Evolutionary conservation across 345 rosid species (phyloP), one percentile per base, ranked within the genome.

Genomic region (Heritiera fomes): DNA sequence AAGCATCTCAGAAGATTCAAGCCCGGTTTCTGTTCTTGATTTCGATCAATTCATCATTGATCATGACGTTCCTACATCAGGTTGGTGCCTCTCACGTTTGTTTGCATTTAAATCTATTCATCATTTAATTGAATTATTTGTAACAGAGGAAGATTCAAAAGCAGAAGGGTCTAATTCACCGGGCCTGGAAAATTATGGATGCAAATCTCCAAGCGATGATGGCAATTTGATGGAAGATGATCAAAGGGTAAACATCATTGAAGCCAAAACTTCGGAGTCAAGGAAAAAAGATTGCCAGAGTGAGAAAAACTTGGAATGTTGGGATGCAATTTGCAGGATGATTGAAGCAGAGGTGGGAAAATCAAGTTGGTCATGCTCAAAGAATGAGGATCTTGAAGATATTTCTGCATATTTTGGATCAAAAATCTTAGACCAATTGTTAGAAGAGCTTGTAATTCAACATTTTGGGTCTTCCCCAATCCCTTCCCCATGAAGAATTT

Each of bases 21-120:
- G 97, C 85, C 98, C 97, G 17, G 94, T 94, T 85, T 94, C 97
- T 2, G 98, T 93, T 85, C 97, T 93, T 82, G 97, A 88, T 82
- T 89, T 86, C 71, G 86, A 85, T 77, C 85, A 80, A 77, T 89
- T 85, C 81, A 14, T 77, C 52, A 74, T 77, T 79, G 85, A 85
- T 79, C 86, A 75, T 71, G 80, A 83, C 47, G 58, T 76, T 69
- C 81, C 87, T 10, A 40, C 58, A 77, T 79, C 87, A 83, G 91
- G 90, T 90, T 80, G 30, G 82, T 83, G 20, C 30, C 65, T 55
- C 56, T 41, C 66, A 30, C 55, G 17, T 66, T 15, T 7, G 2
- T 38, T 20, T 64, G 52, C 53, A 7, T 69, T 28, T 28, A 55
- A 13, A 49, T 50, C 12, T 28, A 8, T 65, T 63, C 56, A 12